Evolutionary conservation across 345 rosid species (phyloP).

Genomic region (Salix udensis): DNA sequence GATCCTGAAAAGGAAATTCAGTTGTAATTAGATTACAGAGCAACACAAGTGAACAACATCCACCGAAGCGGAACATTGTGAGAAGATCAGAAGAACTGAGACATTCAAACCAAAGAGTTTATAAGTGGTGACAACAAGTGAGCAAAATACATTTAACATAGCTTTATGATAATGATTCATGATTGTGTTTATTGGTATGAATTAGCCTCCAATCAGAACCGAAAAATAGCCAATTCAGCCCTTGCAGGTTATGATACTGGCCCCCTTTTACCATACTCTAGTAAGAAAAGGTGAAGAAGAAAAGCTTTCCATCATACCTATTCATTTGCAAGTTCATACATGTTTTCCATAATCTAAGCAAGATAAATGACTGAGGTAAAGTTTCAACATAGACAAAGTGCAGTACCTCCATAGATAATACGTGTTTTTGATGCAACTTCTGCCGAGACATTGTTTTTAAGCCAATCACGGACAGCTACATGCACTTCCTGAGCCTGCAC

Average conservation of each 20-base stretch:
- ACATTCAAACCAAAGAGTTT: background rate
- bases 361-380: background rate
- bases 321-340: background rate
- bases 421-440: conserved; percentile 92
- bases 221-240: background rate
- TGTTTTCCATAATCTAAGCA: background rate
- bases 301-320: background rate
- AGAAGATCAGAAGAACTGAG: background rate
- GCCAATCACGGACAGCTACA: conserved; percentile 87
- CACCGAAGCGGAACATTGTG: background rate
- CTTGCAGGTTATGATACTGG: background rate
- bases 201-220: background rate
- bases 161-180: background rate
- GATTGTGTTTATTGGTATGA: background rate
- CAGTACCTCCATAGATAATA: conserved; percentile 90
- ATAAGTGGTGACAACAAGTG: background rate
- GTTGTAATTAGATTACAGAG: background rate
- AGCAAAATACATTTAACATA: background rate
- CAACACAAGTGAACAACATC: background rate
- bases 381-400: background rate
- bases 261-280: background rate
- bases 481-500: conserved; percentile 97
- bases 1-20: conserved; percentile 52
- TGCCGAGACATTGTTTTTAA: conserved; percentile 74
- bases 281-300: background rate